Base-by-base conservation (phyloP, 83 land plant species). In the Diphasiastrum complanatum region DNA sequence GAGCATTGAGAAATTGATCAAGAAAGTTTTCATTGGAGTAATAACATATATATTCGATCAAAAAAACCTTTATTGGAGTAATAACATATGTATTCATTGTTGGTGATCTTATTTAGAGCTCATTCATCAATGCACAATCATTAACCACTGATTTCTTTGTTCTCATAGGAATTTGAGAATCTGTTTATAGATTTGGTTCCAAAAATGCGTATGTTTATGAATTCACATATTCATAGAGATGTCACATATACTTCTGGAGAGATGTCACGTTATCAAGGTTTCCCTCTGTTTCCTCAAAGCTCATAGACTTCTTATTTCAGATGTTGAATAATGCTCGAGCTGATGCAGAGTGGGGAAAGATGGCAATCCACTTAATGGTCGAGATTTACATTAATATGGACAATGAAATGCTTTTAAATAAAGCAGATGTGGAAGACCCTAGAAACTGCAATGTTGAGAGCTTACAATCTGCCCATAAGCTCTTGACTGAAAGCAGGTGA, bases 371-470 rank as follows among this genome's bases (percentile, higher is more conserved):
- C 49, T 23, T 43, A 5, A 63, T 70, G 69, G 47, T 70, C 16
- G 73, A 63, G 30, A 53, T 70, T 3, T 70, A 70, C 43, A 54
- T 63, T 16, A 50, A 64, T 47, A 70, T 70, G 38, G 69, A 70
- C 32, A 50, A 70, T 40, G 73, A 70, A 26, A 35, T 70, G 31
- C 47, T 56, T 22, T 63, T 31, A 51, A 69, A 70, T 1, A 69
- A 70, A 35, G 18, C 45, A 43, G 51, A 63, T 62, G 16, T 53
- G n/a, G 68, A 70, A 26, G 55, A 38, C 16, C 23, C 41, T 22
- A 2, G 36, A 31, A 55, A 48, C 6, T 33, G 26, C 0, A 46
- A 43, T 57, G 70, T 56, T 18, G 73, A 70, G 28, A 36, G 48
- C 18, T 51, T 70, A 30, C 45, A 49, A 41, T 37, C 36, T 14